Evolutionary conservation across 75 land plant species (phyloP), one percentile per base, ranked within the genome.

Genomic region (Sequoiadendron giganteum): DNA sequence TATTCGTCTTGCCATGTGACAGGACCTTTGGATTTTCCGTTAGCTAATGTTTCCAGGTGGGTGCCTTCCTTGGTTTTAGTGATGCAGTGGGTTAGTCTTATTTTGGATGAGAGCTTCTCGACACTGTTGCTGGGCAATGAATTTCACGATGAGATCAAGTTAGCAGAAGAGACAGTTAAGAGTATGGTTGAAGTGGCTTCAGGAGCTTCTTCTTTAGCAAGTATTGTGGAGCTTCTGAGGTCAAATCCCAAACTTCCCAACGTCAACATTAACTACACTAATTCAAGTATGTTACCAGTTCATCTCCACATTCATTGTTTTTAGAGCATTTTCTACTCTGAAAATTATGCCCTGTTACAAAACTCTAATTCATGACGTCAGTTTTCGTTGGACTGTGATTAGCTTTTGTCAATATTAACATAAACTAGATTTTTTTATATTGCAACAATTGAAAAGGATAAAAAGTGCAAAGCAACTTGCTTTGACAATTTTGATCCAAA

Each of bases 71-170:
- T 94, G 77, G 93, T 89, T 25, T 85, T 77, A 25, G 89, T 95
- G 10, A 89, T 93, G 15, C 89, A 89, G 49, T 93, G 93, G 88
- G 55, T 91, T 54, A 94, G 92, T 42, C 40, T 93, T 86, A 91
- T 95, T 47, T 78, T 96, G 65, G 95, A 96, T 87, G 93, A 90
- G 80, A 93, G 94, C 81, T 94, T 92, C 78, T 93, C 93, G 1
- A 88, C 92, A 68, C 84, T 94, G 88, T 91, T 94, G 52, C 78
- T 96, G 92, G 88, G 91, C 30, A 30, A 88, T 1, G 95, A 94
- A 79, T 95, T 94, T 87, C 95, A 93, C 54, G 93, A 90, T 15
- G 94, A 95, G 90, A 72, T 96, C 76, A 93, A 86, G 75, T 87
- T 86, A 16, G 48, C 92, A 7, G 90, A 92, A 85, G 88, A 45